Evolutionary conservation across 768 basidiomycete genomes (phyloP), one percentile per base, ranked within the genome.

Genomic region (Fibroporia radiculosa): DNA sequence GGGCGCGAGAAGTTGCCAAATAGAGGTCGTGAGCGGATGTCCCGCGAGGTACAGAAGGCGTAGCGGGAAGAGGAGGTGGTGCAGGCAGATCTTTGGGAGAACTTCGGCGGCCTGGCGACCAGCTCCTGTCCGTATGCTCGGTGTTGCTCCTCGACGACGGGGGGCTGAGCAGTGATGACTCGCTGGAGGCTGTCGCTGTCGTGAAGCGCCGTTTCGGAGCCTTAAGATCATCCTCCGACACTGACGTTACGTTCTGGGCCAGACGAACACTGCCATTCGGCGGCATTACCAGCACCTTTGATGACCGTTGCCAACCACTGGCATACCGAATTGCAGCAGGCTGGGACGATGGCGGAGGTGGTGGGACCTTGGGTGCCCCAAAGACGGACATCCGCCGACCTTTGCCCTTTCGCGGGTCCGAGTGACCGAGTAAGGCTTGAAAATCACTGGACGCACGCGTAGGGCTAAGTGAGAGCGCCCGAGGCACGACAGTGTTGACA

Each of bases 11-110:
- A 2, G 72, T 77, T 11, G 84, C 83, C 35, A 73, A 61, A 35
- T 57, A 62, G 29, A 90, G 66, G 50, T 86, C 84, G 55, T 88
- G 85, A 19, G 77, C 76, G 4, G 59, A 60, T 13, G 54, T 45
- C 13, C 49, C 49, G n/a, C 52, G 41, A 11, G 48, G 28, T 8
- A 54, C 37, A 4, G 51, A 51, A 19, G 53, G 33, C 3, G 27
- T 19, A 6, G 29, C 5, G 26, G 33, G 72, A 70, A 23, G 50
- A 6, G 47, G 22, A 16, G 6, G 31, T 19, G 35, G 34, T 12
- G 37, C 19, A 6, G 35, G 44, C 28, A 42, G 19, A 26, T 18
- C 42, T 18, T 7, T 48, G 37, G 19, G 46, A 22, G 51, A 8
- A 42, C 41, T 23, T 37, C 41, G 11, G 44, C 34, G 23, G 47